These are phyloP conservation scores for Aspergillus leporis DNA, from an alignment of 495 filamentous ascomycete genomes.

Conservation along the genomic window DNA sequence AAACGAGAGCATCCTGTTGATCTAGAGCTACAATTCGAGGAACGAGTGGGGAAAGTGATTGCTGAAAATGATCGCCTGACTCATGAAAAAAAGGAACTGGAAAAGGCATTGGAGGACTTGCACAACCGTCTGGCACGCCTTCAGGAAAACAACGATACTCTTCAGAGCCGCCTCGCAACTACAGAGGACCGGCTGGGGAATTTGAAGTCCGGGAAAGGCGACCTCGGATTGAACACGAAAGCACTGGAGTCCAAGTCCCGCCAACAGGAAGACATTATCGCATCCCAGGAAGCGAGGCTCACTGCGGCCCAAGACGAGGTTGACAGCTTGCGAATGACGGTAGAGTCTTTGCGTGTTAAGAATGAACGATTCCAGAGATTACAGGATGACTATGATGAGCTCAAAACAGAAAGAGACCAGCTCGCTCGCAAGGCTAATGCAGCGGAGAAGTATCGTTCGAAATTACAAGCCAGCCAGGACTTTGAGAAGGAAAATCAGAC, in stretches of 20 bases:
- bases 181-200: slow-evolving; percentile 50
- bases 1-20: slow-evolving; percentile 43
- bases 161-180: slow-evolving; percentile 46
- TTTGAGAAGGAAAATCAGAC: slow-evolving; percentile 70
- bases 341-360: slow-evolving; percentile 44
- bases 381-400: slow-evolving; percentile 66
- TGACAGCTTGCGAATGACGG: slow-evolving; percentile 41
- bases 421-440: slow-evolving; percentile 78
- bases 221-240: slow-evolving; percentile 46
- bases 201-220: slow-evolving; percentile 45
- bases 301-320: slow-evolving; percentile 46
- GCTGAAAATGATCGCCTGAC: slow-evolving; percentile 51
- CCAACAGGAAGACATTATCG: slow-evolving; percentile 60
- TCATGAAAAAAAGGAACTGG: slow-evolving; percentile 53
- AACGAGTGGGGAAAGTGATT: slow-evolving; percentile 52
- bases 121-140: slow-evolving; percentile 57
- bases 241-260: slow-evolving; percentile 46
- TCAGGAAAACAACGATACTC: slow-evolving; percentile 57
- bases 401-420: slow-evolving; percentile 71
- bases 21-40: slow-evolving; percentile 53
- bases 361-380: slow-evolving; percentile 55
- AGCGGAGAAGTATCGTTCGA: slow-evolving; percentile 71
- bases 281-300: slow-evolving; percentile 57
- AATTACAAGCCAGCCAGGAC: slow-evolving; percentile 69
- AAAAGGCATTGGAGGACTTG: slow-evolving; percentile 53